Conservation (phyloP, 192 early-diverging fungal genomes). For the Linnemannia zychae region DNA sequence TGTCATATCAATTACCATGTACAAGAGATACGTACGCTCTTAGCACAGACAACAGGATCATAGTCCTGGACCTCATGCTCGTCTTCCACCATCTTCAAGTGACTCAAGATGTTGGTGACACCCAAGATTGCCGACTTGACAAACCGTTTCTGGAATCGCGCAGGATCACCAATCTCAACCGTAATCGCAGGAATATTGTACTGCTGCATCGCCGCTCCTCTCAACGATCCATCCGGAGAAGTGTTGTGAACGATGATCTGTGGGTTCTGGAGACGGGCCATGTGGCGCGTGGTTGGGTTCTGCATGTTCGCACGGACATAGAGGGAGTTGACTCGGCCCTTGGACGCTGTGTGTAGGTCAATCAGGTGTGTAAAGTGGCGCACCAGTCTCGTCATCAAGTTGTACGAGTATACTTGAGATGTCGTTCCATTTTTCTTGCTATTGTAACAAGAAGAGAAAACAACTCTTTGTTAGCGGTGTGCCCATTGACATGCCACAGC, state of each 20-base stretch:
- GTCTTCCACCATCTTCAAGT: conserved; percentile 74
- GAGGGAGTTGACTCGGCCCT: conserved; percentile 87
- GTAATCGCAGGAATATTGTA: conserved; percentile 88
- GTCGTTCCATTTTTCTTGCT: conserved; percentile 77
- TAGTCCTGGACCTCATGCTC: conserved; percentile 67
- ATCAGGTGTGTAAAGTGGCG: conserved; percentile 87
- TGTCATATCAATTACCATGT: background rate
- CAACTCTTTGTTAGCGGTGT: background rate
- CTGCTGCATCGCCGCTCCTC: conserved; percentile 79
- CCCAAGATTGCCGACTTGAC: conserved; percentile 76
- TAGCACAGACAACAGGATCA: conserved; percentile 73
- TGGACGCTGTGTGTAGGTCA: conserved; percentile 90
- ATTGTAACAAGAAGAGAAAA: background rate
- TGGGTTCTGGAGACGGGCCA: conserved; percentile 91
- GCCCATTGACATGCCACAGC: background rate
- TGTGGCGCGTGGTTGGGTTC: conserved; percentile 72
- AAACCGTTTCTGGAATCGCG: conserved; percentile 87
- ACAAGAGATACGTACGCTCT: conserved; percentile 59
- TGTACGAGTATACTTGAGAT: conserved; percentile 86
- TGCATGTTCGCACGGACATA: conserved; percentile 93
- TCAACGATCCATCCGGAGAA: conserved; percentile 79
- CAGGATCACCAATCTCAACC: conserved; percentile 93
- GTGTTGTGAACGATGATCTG: conserved; percentile 85
- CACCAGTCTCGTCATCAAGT: conserved; percentile 85
- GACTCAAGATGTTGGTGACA: conserved; percentile 72